phyloP scores from a whole-genome alignment of 805 yeast genomes.

The Ogataea chonburiensis region DNA sequence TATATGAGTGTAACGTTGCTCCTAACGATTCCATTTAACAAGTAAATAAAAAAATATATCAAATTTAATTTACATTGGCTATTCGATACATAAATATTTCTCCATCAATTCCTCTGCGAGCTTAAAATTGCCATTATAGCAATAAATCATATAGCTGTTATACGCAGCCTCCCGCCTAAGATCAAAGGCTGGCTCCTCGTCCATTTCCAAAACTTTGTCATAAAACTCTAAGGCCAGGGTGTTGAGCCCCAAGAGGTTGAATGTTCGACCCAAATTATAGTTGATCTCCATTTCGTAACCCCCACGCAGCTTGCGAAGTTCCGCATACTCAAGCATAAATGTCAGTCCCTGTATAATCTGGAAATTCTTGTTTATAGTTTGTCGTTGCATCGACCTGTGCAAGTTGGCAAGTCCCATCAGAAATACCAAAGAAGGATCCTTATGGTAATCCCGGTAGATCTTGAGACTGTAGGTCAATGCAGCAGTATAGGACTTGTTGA shows the following conservation, averaged over 20 bases:
- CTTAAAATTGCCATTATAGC: constrained; percentile 66
- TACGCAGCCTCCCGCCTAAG: constrained; percentile 81
- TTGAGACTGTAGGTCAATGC: constrained; percentile 75
- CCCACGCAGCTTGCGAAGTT: constrained; percentile 33
- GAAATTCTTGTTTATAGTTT: constrained; percentile 79
- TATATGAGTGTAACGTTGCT: constrained; percentile 9
- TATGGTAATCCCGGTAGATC: constrained; percentile 61
- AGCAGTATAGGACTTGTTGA: constrained; percentile 80
- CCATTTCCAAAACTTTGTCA: constrained; percentile 55
- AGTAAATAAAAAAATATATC: constrained; percentile 1
- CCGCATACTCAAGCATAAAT: constrained; percentile 69
- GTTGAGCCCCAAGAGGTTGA: constrained; percentile 77
- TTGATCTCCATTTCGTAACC: constrained; percentile 64
- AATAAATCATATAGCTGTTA: constrained; percentile 73
- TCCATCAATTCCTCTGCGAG: constrained; percentile 67
- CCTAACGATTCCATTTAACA: constrained; percentile 6
- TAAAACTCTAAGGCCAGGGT: constrained; percentile 74
- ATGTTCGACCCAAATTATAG: constrained; percentile 81
- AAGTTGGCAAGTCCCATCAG: constrained; percentile 76
- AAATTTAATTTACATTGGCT: constrained; percentile 2
- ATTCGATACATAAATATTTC: constrained; percentile 46
- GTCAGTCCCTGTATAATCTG: constrained; percentile 87
- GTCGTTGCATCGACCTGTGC: constrained; percentile 89
- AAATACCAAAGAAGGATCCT: constrained; percentile 78
- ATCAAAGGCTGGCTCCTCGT: constrained; percentile 48